Percentiles rank a stretch among this genome's conserved stretches.
These are phyloP conservation scores for Fusarium nanum DNA, from an alignment of 2,329 filamentous ascomycete species.

Conservation along the genomic window DNA sequence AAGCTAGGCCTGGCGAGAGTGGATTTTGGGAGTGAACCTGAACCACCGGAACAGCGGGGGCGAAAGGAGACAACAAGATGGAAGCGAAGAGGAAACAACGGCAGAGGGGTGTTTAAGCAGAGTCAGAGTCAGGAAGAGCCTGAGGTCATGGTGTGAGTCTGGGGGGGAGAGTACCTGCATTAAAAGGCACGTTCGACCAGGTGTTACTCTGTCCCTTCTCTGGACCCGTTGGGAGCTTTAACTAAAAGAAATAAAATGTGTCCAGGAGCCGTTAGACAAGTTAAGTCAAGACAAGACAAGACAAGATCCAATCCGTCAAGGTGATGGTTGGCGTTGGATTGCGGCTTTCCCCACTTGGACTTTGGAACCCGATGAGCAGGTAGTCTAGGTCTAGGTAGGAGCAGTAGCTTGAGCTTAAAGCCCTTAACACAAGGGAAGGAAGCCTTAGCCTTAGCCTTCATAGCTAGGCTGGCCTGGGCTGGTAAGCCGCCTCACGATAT, in stretches of 20 bases:
- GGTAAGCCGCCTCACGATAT: constrained; percentile 44
- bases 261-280: constrained; percentile 33
- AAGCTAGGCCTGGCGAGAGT: constrained; percentile 42
- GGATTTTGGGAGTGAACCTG: constrained; percentile 41
- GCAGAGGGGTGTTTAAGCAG: constrained; percentile 46
- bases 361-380: constrained; percentile 23
- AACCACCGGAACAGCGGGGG: constrained; percentile 44
- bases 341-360: constrained; percentile 41
- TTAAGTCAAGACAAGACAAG: background rate
- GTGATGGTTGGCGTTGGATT: constrained; percentile 45
- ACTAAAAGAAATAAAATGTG: constrained; percentile 24
- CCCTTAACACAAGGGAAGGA: constrained; percentile 39
- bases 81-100: constrained; percentile 44
- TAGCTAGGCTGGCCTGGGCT: constrained; percentile 12
- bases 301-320: constrained; percentile 6
- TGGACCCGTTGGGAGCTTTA: constrained; percentile 31
- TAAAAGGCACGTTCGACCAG: constrained; percentile 44
- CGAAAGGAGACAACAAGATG: constrained; percentile 43
- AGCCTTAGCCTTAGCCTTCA: constrained; percentile 20
- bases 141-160: constrained; percentile 46
- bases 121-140: constrained; percentile 45
- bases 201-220: constrained; percentile 24
- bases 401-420: constrained; percentile 19
- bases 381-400: background rate
- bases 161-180: constrained; percentile 48